These are phyloP conservation scores for Glutinoglossum americanum DNA, from an alignment of 495 filamentous ascomycete genomes.

Conservation along the genomic window DNA sequence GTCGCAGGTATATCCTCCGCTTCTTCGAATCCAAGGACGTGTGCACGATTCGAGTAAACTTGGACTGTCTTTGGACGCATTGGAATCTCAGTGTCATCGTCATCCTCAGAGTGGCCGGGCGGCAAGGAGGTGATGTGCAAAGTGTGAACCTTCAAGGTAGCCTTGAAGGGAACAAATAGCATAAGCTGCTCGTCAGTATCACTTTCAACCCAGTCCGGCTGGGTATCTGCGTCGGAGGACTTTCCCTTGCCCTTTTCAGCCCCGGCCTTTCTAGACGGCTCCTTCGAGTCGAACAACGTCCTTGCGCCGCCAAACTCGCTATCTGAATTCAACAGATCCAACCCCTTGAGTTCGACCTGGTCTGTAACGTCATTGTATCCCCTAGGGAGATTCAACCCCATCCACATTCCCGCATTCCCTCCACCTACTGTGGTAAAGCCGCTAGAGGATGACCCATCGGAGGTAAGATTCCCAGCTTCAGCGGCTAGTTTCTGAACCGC, in stretches of 20 bases:
- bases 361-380: slow-evolving; percentile 70
- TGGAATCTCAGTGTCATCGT: slow-evolving; percentile 41
- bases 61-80: slow-evolving; percentile 73
- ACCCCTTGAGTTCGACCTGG: slow-evolving; percentile 51
- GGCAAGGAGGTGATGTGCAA: slow-evolving; percentile 73
- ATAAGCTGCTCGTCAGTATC: slow-evolving; percentile 98
- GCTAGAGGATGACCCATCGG: slow-evolving; percentile 16
- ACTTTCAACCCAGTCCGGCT: slow-evolving; percentile 83
- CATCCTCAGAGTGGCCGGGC: slow-evolving; percentile 21
- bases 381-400: slow-evolving; percentile 49
- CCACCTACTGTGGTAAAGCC: slow-evolving; percentile 1
- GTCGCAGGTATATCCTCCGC: slow-evolving; percentile 65
- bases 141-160: slow-evolving; percentile 75
- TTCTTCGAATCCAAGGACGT: slow-evolving; percentile 88
- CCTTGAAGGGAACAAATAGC: slow-evolving; percentile 80
- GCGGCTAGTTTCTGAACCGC: slow-evolving; percentile 49
- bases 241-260: slow-evolving; percentile 27
- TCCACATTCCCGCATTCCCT: slow-evolving; percentile 34
- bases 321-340: slow-evolving; percentile 76
- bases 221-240: slow-evolving; percentile 18
- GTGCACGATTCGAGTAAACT: slow-evolving; percentile 66
- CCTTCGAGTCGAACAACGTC: slow-evolving; percentile 45
- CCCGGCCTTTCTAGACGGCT: slow-evolving; percentile 31
- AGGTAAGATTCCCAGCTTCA: slow-evolving; percentile 37
- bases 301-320: slow-evolving; percentile 42